Evolutionary conservation across 1,284 basidiomycete genomes (phyloP).

Genomic region (Laetiporus sulphureus): DNA sequence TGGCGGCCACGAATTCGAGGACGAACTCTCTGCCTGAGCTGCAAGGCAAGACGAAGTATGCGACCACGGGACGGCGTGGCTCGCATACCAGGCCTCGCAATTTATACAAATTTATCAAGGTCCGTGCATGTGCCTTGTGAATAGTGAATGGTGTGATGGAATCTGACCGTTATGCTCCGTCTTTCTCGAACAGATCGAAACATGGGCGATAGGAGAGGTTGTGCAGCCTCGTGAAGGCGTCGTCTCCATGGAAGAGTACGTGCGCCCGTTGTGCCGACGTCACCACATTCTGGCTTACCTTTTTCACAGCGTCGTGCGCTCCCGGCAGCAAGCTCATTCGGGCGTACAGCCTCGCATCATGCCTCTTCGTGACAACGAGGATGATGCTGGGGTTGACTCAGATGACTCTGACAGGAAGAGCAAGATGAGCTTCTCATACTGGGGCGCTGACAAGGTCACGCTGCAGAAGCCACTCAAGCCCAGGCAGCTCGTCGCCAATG

Average conservation of each 20-base stretch:
- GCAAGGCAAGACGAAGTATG: slow-evolving; percentile 75
- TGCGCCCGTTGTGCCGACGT: slow-evolving; percentile 14
- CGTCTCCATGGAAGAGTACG: slow-evolving; percentile 82
- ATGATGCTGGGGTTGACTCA: slow-evolving; percentile 48
- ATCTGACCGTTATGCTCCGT: slow-evolving; percentile 2
- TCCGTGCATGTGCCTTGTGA: slow-evolving; percentile 24
- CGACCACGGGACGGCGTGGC: slow-evolving; percentile 66
- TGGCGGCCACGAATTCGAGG: slow-evolving; percentile 60
- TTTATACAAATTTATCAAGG: slow-evolving; percentile 84
- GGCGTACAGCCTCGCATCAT: slow-evolving; percentile 56
- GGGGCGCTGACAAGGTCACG: slow-evolving; percentile 83
- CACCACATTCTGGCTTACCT: slow-evolving; percentile 10
- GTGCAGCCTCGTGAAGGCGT: slow-evolving; percentile 67
- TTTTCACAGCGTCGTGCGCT: slow-evolving; percentile 55
- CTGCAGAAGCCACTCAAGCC: slow-evolving; percentile 70
- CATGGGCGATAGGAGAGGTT: slow-evolving; percentile 78
- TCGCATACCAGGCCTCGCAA: slow-evolving; percentile 79
- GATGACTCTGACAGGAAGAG: slow-evolving; percentile 82
- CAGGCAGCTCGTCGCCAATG: slow-evolving; percentile 30
- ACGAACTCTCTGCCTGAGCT: slow-evolving; percentile 73
- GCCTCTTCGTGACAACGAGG: slow-evolving; percentile 62
- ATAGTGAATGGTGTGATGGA: too few relatives aligned
- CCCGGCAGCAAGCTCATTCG: slow-evolving; percentile 53
- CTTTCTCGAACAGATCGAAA: slow-evolving; percentile 59
- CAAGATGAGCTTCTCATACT: slow-evolving; percentile 89